These are phyloP conservation scores for Amanita muscaria DNA, from an alignment of 768 basidiomycete genomes.

Conservation along the genomic window DNA sequence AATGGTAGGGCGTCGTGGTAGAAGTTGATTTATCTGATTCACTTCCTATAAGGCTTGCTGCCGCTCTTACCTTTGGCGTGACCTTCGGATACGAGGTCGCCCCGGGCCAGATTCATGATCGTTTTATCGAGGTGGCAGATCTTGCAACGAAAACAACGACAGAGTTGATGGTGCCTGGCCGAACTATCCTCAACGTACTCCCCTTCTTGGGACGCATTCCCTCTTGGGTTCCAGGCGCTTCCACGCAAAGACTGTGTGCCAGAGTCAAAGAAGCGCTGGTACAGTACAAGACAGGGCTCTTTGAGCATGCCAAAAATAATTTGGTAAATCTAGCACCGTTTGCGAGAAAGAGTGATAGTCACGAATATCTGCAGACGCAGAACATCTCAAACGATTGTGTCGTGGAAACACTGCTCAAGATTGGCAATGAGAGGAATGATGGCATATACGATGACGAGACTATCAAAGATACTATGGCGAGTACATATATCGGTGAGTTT, in stretches of 20 bases:
- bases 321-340: not conserved
- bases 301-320: not conserved
- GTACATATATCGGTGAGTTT: not conserved
- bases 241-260: constrained; percentile 3
- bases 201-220: constrained; percentile 6
- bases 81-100: not conserved
- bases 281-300: constrained; percentile 3
- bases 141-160: too few relatives aligned
- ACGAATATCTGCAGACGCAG: not conserved
- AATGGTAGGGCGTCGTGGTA: too few relatives aligned
- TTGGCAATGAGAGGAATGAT: not conserved
- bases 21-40: too few relatives aligned
- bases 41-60: not conserved
- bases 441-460: not conserved
- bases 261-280: not conserved
- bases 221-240: constrained; percentile 9
- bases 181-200: constrained; percentile 5
- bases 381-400: not conserved
- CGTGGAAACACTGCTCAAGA: not conserved
- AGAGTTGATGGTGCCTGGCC: not conserved
- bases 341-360: not conserved
- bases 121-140: not conserved
- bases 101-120: not conserved
- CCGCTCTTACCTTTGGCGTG: not conserved
- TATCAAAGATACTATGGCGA: not conserved